These are phyloP conservation scores for Candida sp. DNA, from an alignment of 1,139 yeast species.

Conservation along the genomic window DNA sequence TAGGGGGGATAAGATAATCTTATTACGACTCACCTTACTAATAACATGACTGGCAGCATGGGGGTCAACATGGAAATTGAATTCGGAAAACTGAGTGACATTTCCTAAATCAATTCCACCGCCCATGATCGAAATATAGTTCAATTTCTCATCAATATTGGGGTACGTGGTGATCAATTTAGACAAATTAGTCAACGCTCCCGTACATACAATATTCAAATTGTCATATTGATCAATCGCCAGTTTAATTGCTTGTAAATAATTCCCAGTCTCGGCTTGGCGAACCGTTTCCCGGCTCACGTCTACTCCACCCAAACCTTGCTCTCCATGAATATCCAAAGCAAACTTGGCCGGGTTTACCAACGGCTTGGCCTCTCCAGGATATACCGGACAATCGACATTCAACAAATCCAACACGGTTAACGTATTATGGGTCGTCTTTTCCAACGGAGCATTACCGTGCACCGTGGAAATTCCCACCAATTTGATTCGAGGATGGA, in stretches of 20 bases:
- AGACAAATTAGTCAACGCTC: conserved; percentile 71
- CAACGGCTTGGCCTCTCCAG: conserved; percentile 63
- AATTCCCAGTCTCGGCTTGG: conserved; percentile 29
- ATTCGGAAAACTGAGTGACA: conserved; percentile 63
- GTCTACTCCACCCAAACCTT: conserved; percentile 73
- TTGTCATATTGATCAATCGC: conserved; percentile 43
- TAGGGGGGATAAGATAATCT: conserved; percentile 58
- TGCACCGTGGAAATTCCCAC: conserved; percentile 80
- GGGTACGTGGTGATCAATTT: conserved; percentile 51
- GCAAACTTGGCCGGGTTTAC: conserved; percentile 48
- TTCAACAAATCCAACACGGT: conserved; percentile 61
- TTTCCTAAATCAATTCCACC: conserved; percentile 57
- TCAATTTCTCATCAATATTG: conserved; percentile 41
- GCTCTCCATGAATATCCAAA: conserved; percentile 64
- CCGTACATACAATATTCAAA: conserved; percentile 63
- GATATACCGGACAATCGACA: conserved; percentile 47
- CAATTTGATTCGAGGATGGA: conserved; percentile 55
- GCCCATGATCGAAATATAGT: conserved; percentile 68
- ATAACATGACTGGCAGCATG: conserved; percentile 62
- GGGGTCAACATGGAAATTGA: conserved; percentile 76
- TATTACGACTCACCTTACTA: conserved; percentile 42
- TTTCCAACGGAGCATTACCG: conserved; percentile 69
- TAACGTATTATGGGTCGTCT: conserved; percentile 70
- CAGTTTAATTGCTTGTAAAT: conserved; percentile 55
- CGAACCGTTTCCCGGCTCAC: conserved; percentile 49